A percentile compares a stretch with the other conserved stretches of the same genome.
Evolutionary conservation across 495 filamentous ascomycete species (phyloP).

Genomic region (Recurvomyces mirabilis): DNA sequence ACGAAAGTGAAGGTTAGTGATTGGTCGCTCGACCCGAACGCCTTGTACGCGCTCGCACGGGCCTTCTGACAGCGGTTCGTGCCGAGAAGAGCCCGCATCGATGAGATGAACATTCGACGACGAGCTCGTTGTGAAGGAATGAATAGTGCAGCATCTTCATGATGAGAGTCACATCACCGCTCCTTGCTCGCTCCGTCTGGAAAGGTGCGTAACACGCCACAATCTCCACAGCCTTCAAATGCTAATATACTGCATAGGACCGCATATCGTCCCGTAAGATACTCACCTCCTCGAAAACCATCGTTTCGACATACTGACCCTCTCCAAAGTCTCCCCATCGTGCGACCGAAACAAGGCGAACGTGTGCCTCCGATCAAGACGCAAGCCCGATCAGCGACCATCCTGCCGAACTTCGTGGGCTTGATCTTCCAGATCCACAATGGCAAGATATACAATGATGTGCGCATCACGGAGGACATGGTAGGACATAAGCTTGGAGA

Average conservation of each 20-base stretch:
- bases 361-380: constrained; percentile 66
- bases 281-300: neutral
- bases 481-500: constrained; percentile 96
- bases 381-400: constrained; percentile 80
- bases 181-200: constrained; percentile 60
- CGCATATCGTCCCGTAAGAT: constrained; percentile 64
- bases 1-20: no score
- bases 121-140: no score
- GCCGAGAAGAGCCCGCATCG: no score
- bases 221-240: neutral
- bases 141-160: no score
- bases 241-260: constrained; percentile 40
- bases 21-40: no score
- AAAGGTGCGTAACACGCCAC: no score
- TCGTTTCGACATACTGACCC: constrained; percentile 12
- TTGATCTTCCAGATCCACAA: constrained; percentile 89
- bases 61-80: no score
- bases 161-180: constrained; percentile 52
- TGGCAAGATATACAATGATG: constrained; percentile 83
- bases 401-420: constrained; percentile 92
- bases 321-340: constrained; percentile 47
- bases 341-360: constrained; percentile 50
- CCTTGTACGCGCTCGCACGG: no score
- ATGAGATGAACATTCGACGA: no score
- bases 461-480: constrained; percentile 92